A percentile compares a stretch with the other conserved stretches of the same genome.
Conservation (phyloP, 2,329 filamentous ascomycete genomes). For the Phialophora expanda region DNA sequence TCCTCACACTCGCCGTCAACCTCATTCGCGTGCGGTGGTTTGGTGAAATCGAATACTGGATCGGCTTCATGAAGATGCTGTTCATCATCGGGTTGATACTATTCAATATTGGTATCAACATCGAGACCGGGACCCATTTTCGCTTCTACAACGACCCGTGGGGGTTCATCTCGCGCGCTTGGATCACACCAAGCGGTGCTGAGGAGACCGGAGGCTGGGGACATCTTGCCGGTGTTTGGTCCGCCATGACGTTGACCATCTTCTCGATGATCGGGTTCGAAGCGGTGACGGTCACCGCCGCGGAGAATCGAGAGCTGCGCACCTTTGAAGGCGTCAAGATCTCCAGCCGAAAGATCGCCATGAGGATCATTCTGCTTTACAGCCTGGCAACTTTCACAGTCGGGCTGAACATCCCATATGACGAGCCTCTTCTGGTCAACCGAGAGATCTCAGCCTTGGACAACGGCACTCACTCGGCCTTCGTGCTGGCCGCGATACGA, state of each 20-base stretch:
- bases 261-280: slow-evolving; percentile 54
- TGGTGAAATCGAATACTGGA: slow-evolving; percentile 46
- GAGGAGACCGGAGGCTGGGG: slow-evolving; percentile 44
- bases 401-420: slow-evolving; percentile 52
- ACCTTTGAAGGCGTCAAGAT: slow-evolving; percentile 53
- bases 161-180: slow-evolving; percentile 12
- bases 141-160: slow-evolving; percentile 16
- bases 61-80: slow-evolving; percentile 45
- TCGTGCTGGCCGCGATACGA: slow-evolving; percentile 51
- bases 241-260: slow-evolving; percentile 43
- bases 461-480: slow-evolving; percentile 46
- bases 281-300: slow-evolving; percentile 51
- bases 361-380: slow-evolving; percentile 54
- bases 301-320: slow-evolving; percentile 49
- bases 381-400: slow-evolving; percentile 49
- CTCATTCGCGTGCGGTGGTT: slow-evolving; percentile 46
- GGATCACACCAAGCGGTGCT: slow-evolving; percentile 8
- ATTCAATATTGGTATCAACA: slow-evolving; percentile 51
- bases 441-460: slow-evolving; percentile 39
- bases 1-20: slow-evolving; percentile 46
- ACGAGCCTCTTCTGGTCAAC: slow-evolving; percentile 45
- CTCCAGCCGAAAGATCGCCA: slow-evolving; percentile 51
- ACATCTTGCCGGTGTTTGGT: slow-evolving; percentile 44
- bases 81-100: slow-evolving; percentile 51
- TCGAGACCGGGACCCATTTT: slow-evolving; percentile 14